Percentiles rank a stretch among this genome's conserved stretches.
These are phyloP conservation scores for Hericium rajendrae DNA, from an alignment of 768 basidiomycete genomes.

Conservation along the genomic window DNA sequence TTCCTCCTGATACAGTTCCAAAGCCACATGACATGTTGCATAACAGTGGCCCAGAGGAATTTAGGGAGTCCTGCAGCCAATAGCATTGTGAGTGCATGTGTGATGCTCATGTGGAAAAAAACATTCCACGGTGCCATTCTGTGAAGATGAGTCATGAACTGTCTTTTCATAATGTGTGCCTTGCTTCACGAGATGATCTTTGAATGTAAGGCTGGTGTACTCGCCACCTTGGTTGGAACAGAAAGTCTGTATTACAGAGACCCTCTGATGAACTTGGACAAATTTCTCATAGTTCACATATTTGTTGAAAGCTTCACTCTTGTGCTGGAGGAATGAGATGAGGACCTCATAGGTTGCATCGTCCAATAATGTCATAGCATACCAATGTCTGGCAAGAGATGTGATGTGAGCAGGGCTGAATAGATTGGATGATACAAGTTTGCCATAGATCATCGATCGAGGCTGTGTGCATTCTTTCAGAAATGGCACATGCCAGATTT, in stretches of 20 bases:
- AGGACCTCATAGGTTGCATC: background rate
- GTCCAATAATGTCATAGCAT: background rate
- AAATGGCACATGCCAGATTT: background rate
- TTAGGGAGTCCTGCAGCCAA: constrained; percentile 7
- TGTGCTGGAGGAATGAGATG: background rate
- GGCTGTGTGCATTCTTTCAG: background rate
- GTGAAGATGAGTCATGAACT: background rate
- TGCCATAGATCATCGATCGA: background rate
- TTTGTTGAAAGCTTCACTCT: background rate
- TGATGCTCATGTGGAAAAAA: too few relatives aligned
- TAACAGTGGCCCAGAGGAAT: constrained; percentile 20
- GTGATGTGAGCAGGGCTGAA: background rate
- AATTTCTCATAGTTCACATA: background rate
- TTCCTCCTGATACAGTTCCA: constrained; percentile 6
- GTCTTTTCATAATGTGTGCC: background rate
- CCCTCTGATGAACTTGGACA: background rate
- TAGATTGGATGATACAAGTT: background rate
- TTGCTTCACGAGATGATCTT: background rate
- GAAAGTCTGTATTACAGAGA: background rate
- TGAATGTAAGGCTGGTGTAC: background rate
- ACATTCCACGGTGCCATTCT: background rate
- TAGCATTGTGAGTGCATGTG: too few relatives aligned
- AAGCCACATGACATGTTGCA: constrained; percentile 15
- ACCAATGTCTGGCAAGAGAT: background rate
- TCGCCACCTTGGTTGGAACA: background rate